Conservation (phyloP, 768 basidiomycete species). For the Mycena leptocephala region DNA sequence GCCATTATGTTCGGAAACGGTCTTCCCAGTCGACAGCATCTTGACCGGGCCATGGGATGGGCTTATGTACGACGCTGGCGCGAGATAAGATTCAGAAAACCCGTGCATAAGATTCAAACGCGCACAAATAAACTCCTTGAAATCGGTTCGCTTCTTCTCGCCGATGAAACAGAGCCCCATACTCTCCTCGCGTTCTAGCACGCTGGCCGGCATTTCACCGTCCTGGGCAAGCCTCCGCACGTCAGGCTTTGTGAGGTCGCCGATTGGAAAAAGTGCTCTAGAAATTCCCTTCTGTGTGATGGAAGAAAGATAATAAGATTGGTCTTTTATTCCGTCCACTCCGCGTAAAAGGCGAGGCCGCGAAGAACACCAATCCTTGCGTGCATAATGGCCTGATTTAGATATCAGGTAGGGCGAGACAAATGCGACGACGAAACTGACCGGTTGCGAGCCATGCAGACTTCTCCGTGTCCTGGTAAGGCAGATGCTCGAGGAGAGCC, state of each 20-base stretch:
- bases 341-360: constrained; percentile 72
- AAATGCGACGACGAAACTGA: constrained; percentile 43
- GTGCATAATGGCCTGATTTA: constrained; percentile 87
- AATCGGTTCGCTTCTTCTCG: constrained; percentile 62
- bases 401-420: not conserved
- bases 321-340: constrained; percentile 83
- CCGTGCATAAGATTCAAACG: constrained; percentile 35
- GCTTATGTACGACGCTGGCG: constrained; percentile 83
- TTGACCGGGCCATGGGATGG: constrained; percentile 82
- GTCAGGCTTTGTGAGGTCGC: constrained; percentile 73
- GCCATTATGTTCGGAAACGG: constrained; percentile 77
- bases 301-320: constrained; percentile 92
- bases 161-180: constrained; percentile 98
- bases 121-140: constrained; percentile 63
- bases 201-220: constrained; percentile 72
- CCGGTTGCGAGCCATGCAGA: constrained; percentile 87
- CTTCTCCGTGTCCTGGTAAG: constrained; percentile 44
- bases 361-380: constrained; percentile 67
- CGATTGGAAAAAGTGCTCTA: constrained; percentile 87
- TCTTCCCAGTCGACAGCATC: constrained; percentile 67
- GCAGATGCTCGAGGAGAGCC: constrained; percentile 80
- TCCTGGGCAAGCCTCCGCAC: constrained; percentile 82
- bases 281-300: constrained; percentile 77
- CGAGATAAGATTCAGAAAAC: not conserved
- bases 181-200: constrained; percentile 83